These are phyloP conservation scores for Penicillium sp. DNA, from an alignment of 2,329 filamentous ascomycete species.

Conservation along the genomic window DNA sequence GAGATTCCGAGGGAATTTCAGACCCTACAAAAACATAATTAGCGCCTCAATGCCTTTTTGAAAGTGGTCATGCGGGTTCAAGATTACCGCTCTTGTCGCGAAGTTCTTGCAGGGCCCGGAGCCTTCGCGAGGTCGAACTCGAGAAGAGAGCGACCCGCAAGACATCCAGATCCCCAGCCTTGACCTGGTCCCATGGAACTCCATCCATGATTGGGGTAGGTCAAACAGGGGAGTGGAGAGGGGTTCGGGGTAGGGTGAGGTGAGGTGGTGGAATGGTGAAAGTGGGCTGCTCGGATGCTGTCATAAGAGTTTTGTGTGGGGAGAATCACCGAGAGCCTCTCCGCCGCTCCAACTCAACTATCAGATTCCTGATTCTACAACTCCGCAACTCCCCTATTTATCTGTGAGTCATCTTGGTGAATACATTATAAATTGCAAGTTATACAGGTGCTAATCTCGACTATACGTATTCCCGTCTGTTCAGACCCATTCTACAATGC, in stretches of 20 bases:
- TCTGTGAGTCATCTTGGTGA: neutral
- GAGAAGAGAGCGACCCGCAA: slow-evolving; percentile 42
- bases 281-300: slow-evolving; percentile 35
- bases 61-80: neutral
- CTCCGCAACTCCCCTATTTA: slow-evolving; percentile 3
- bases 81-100: slow-evolving; percentile 45
- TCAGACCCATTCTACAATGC: slow-evolving; percentile 54
- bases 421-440: neutral
- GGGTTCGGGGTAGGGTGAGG: slow-evolving; percentile 9
- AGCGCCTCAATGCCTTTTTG: slow-evolving; percentile 9
- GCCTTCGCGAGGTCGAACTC: slow-evolving; percentile 43
- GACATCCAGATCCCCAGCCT: slow-evolving; percentile 41
- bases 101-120: slow-evolving; percentile 44
- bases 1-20: slow-evolving; percentile 32
- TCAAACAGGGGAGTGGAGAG: slow-evolving; percentile 31
- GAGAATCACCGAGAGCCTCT: slow-evolving; percentile 18
- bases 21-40: slow-evolving; percentile 26
- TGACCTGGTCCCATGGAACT: slow-evolving; percentile 47
- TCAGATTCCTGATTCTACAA: slow-evolving; percentile 17
- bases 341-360: slow-evolving; percentile 22
- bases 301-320: slow-evolving; percentile 45
- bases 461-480: neutral
- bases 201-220: slow-evolving; percentile 41
- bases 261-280: slow-evolving; percentile 19
- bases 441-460: neutral